Base-by-base conservation (phyloP, 176 grass and related monocot genomes). In the Rhipidocladum racemiflorum region DNA sequence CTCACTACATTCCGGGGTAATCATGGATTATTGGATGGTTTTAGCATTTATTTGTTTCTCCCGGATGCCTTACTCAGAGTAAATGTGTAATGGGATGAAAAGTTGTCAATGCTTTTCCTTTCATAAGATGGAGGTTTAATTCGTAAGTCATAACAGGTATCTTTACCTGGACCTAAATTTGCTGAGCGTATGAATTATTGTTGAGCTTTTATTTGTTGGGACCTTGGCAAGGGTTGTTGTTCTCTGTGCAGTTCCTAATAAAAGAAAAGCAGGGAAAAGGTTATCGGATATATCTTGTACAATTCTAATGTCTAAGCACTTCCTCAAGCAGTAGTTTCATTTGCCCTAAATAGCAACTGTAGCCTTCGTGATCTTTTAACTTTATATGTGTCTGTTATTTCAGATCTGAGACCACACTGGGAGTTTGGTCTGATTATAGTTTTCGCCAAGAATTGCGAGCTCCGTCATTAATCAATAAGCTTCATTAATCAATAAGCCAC, bases 361-460 rank as follows among this genome's bases (percentile, higher is more conserved):
- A 20, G 11, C 18, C 35, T 35, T 67, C 84, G 4, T 61, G 9
- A 9, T 51, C 29, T 74, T 63, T 62, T 64, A 65, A 44, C 63
- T 70, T 84, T 40, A 29, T 64, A 76, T 82, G 32, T 80, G 20
- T 43, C 69, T 82, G 13, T 59, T 80, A 17, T 68, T 81, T 89
- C 32, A 28, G 46, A 39, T 75, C 27, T 75, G 14, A 44, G 13
- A 59, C 21, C 17, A 5, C 5, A 6, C 55, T 2, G 27, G 35
- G 38, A 50, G 27, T 20, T 83, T 75, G 39, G 18, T 55, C 72
- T 28, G 13, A 54, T 42, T 7, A 45, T 30, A 27, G 1, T 18
- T 66, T 18, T 9, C n/a, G 28, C 27, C 34, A 56, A 65, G 29
- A 43, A 68, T 74, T 27, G 20, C 24, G 75, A 30, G 1, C 28